Percentiles rank a stretch among this genome's conserved stretches.
Conservation (phyloP, 257 asterid species). For the Coffea eugenioides region DNA sequence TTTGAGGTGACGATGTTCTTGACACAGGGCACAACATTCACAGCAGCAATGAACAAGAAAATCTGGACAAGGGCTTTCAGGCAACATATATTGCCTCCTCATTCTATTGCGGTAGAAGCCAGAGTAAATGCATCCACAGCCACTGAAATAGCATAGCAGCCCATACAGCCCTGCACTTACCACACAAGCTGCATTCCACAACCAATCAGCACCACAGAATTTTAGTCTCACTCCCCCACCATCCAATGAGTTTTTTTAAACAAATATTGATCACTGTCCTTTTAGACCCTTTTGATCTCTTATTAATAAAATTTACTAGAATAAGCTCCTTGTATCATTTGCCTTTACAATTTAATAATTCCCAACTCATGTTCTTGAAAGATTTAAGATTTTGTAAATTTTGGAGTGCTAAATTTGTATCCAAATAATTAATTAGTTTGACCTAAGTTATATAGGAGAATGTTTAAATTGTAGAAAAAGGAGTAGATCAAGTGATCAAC, state of each 20-base stretch:
- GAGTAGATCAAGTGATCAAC: too few species aligned
- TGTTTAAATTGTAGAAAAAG: too few species aligned
- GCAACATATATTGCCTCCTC: slow-evolving; percentile 16
- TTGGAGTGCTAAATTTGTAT: not conserved
- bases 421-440: too few species aligned
- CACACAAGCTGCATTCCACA: slow-evolving; percentile 17
- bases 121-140: slow-evolving; percentile 15
- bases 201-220: not conserved
- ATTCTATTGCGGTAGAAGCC: slow-evolving; percentile 12
- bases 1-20: slow-evolving; percentile 17
- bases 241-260: not conserved
- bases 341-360: too few species aligned
- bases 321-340: too few species aligned
- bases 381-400: too few species aligned
- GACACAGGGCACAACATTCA: slow-evolving; percentile 15
- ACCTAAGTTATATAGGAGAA: too few species aligned
- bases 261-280: too few species aligned
- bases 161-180: slow-evolving; percentile 20
- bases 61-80: slow-evolving; percentile 15
- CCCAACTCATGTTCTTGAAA: not conserved
- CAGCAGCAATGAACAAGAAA: slow-evolving; percentile 19
- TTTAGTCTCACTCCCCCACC: not conserved
- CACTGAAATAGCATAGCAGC: slow-evolving; percentile 3
- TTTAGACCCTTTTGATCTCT: too few species aligned
- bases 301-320: too few species aligned